Conservation (phyloP, 176 grass and related monocot species). For the Poa pratensis region DNA sequence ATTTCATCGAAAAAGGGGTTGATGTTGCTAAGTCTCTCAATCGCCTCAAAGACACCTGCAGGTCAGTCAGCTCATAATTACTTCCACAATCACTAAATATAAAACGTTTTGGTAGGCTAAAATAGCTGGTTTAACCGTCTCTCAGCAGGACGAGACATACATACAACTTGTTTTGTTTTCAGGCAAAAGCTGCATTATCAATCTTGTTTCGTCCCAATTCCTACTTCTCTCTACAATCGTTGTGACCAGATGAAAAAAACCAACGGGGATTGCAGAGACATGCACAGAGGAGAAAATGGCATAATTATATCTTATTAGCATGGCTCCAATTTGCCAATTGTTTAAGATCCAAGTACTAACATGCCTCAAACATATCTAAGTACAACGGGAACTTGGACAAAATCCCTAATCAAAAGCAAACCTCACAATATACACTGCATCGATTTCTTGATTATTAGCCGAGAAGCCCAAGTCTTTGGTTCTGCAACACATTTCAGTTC, state of each 20-base stretch:
- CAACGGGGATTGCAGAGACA: not conserved
- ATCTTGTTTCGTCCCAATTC: no score
- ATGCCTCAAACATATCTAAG: conserved; percentile 26
- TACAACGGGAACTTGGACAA: conserved; percentile 26
- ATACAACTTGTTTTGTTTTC: no score
- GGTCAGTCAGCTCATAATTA: not conserved
- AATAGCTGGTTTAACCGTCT: no score
- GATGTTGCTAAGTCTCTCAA: not conserved
- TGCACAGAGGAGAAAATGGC: not conserved
- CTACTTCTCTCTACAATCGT: not conserved
- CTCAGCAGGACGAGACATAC: no score
- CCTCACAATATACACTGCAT: conserved; percentile 34
- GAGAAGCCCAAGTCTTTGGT: not conserved
- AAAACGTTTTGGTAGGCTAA: no score
- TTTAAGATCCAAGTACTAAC: conserved; percentile 33
- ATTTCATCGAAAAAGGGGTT: not conserved
- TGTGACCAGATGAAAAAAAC: not conserved
- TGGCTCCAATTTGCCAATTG: not conserved
- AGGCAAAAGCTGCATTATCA: no score
- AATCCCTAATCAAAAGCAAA: conserved; percentile 23
- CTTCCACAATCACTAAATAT: no score
- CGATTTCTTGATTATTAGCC: conserved; percentile 39
- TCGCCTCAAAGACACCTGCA: no score
- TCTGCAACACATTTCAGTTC: conserved; percentile 27
- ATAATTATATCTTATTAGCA: not conserved